Percentiles rank a stretch among this genome's conserved stretches.
Conservation (phyloP, 257 asterid genomes). For the Petunia axillaris region DNA sequence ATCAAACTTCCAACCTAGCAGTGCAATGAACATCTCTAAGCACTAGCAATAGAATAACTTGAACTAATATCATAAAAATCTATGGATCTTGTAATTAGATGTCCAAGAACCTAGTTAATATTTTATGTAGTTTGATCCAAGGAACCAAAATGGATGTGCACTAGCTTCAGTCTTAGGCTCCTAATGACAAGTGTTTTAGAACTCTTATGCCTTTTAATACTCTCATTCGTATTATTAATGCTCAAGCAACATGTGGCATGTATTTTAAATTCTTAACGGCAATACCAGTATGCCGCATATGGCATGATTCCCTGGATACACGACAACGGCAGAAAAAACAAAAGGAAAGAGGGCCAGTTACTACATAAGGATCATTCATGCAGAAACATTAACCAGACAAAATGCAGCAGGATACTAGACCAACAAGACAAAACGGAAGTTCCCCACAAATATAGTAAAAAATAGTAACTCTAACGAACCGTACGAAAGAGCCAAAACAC, state of each 20-base stretch:
- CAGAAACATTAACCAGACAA: slow-evolving; percentile 20
- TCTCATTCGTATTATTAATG: background rate
- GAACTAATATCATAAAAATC: background rate
- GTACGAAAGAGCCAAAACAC: slow-evolving; percentile 1
- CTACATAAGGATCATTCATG: slow-evolving; percentile 5
- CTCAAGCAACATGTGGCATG: background rate
- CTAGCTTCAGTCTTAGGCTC: background rate
- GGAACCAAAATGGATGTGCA: background rate
- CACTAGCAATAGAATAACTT: background rate
- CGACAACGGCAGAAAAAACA: background rate
- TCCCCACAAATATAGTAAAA: slow-evolving; percentile 3
- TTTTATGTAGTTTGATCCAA: background rate
- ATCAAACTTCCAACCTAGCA: background rate
- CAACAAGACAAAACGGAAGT: slow-evolving; percentile 13
- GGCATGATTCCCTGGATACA: background rate
- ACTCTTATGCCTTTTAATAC: background rate
- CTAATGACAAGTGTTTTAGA: background rate
- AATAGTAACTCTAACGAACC: background rate
- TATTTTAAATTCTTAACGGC: background rate
- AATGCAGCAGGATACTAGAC: background rate
- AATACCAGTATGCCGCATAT: background rate
- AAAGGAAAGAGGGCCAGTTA: background rate
- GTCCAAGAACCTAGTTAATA: background rate
- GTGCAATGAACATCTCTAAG: slow-evolving; percentile 2
- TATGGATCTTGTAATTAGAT: background rate